Evolutionary conservation across 805 yeast genomes (phyloP), one percentile per base, ranked within the genome.

Genomic region (Scheffersomyces amazonensis): DNA sequence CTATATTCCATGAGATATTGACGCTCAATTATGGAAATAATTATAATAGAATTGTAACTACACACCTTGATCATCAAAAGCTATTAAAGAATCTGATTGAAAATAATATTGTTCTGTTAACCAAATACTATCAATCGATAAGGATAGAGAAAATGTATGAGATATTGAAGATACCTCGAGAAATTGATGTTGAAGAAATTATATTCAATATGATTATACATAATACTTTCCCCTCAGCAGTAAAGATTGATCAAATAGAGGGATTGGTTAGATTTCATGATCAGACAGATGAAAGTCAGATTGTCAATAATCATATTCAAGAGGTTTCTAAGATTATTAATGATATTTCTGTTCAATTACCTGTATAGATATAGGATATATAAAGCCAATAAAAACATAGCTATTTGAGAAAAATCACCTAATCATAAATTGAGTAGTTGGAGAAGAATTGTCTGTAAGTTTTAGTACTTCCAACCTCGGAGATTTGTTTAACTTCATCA

Each of bases 401-500:
- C 13, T 25, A 16, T 6, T 16, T 28, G n/a, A n/a, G n/a, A n/a
- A n/a, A n/a, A n/a, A n/a, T n/a, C n/a, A n/a, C n/a, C n/a, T 21
- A 41, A 37, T 47, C 53, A 30, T 42, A 49, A 39, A 39, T 46
- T n/a, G 47, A 30, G 33, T 40, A 52, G 34, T 50, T 50, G 3
- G 46, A 48, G 3, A 45, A 35, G 43, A 39, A 62, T 39, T 54
- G 59, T 48, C 67, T 54, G 39, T 56, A 42, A 23, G 45, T 36
- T 45, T 56, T 54, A 30, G 47, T 39, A 32, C 39, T 33, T 16
- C 63, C 63, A 11, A 36, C 48, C 5, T 40, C 40, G 32, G 49
- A 50, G 31, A 64, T 64, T 33, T 46, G 36, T 18, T 44, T 46
- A 12, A 54, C 53, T 34, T 84, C 91, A 1, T 62, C 77, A 1